A percentile compares a stretch with the other conserved stretches of the same genome.
Evolutionary conservation across 768 basidiomycete species (phyloP).

Genomic region (Lanmaoa rubissima): DNA sequence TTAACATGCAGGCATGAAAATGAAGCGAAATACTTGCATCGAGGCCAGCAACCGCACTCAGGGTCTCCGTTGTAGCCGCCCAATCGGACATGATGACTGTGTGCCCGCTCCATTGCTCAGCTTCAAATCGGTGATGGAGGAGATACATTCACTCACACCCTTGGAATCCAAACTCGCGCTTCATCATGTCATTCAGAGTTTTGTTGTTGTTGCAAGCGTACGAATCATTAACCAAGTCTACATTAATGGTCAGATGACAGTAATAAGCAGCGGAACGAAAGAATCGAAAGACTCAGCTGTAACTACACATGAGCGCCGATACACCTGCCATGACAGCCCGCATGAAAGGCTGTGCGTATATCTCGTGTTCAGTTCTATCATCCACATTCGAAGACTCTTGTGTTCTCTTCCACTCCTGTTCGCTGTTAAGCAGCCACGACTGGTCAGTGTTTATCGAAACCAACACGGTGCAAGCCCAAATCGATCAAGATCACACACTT

Average conservation of each 20-base stretch:
- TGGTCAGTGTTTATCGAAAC: not conserved
- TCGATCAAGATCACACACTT: not conserved
- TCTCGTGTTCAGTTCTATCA: not conserved
- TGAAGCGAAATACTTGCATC: not conserved
- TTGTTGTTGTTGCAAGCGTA: not conserved
- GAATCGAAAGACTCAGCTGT: not conserved
- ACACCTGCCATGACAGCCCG: not conserved
- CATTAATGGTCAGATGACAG: not conserved
- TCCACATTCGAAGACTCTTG: not conserved
- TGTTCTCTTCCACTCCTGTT: not conserved
- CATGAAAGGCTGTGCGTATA: not conserved
- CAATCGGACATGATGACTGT: not conserved
- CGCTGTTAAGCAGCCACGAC: not conserved
- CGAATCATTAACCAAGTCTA: not conserved
- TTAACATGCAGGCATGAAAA: not conserved
- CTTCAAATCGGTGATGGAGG: not conserved
- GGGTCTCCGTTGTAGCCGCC: not conserved
- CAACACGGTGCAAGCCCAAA: not conserved
- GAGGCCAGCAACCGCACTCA: not conserved
- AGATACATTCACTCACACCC: not conserved
- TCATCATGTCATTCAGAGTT: not conserved
- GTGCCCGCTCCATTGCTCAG: not conserved
- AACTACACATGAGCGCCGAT: not conserved
- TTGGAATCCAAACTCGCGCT: not conserved
- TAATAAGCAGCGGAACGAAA: not conserved